Conservation (phyloP, 2,329 filamentous ascomycete species). For the Fusarium buharicum region DNA sequence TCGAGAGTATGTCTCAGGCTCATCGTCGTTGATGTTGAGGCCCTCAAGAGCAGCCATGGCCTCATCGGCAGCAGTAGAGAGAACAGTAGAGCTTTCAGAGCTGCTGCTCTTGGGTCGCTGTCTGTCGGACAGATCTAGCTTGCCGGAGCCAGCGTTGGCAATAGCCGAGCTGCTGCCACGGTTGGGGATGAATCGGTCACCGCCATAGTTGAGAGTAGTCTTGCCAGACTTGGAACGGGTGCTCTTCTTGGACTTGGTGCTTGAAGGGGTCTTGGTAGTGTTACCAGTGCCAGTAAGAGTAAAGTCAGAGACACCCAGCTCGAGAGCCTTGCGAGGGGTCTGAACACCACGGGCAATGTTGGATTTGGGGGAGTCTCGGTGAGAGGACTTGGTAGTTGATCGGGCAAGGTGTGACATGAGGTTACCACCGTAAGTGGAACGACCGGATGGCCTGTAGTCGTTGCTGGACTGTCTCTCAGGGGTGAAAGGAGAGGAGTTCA, state of each 20-base stretch:
- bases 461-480: slow-evolving; percentile 69
- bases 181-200: slow-evolving; percentile 96
- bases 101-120: slow-evolving; percentile 77
- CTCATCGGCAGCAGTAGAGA: slow-evolving; percentile 84
- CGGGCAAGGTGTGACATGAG: slow-evolving; percentile 82
- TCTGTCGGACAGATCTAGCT: slow-evolving; percentile 78
- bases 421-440: slow-evolving; percentile 84
- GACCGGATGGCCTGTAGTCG: slow-evolving; percentile 65
- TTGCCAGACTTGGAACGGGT: slow-evolving; percentile 72
- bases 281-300: slow-evolving; percentile 84
- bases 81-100: slow-evolving; percentile 76
- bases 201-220: slow-evolving; percentile 82
- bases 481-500: slow-evolving; percentile 79
- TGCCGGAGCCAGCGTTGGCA: slow-evolving; percentile 81
- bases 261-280: slow-evolving; percentile 66
- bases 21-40: slow-evolving; percentile 78
- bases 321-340: slow-evolving; percentile 83
- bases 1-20: slow-evolving; percentile 75
- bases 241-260: slow-evolving; percentile 66
- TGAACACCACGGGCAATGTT: slow-evolving; percentile 83
- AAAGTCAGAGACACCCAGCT: slow-evolving; percentile 93
- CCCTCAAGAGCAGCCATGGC: slow-evolving; percentile 81
- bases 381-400: slow-evolving; percentile 70
- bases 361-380: slow-evolving; percentile 92
- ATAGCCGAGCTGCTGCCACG: slow-evolving; percentile 89